Conservation (phyloP, 441 rosid genomes). For the Omphalea diandra region DNA sequence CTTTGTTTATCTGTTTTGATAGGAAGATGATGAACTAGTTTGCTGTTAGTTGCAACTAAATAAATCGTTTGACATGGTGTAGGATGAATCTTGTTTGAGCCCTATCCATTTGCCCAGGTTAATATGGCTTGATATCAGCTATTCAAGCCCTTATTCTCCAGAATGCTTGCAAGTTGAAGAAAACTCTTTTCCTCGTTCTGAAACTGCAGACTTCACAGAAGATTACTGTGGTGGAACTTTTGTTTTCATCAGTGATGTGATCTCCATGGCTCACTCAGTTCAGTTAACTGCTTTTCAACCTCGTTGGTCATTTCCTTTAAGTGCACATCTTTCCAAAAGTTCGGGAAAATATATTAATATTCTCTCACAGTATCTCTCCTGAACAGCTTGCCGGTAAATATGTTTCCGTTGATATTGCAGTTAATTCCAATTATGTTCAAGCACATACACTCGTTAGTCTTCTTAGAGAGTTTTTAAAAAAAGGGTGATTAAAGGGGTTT, state of each 20-base stretch:
- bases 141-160: conserved; percentile 41
- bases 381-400: conserved; percentile 79
- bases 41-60: conserved; percentile 7
- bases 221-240: conserved; percentile 61
- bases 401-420: not conserved
- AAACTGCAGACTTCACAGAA: conserved; percentile 23
- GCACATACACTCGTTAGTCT: not conserved
- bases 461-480: not conserved
- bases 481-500: not conserved
- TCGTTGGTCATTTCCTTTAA: conserved; percentile 40
- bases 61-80: conserved; percentile 14
- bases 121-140: conserved; percentile 73
- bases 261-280: conserved; percentile 60
- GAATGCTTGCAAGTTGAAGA: conserved; percentile 42
- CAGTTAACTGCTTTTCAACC: conserved; percentile 60
- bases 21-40: conserved; percentile 9
- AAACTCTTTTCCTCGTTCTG: conserved; percentile 27
- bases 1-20: conserved; percentile 11
- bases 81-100: conserved; percentile 72
- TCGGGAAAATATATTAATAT: conserved; percentile 53
- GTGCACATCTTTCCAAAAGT: conserved; percentile 48
- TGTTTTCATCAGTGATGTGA: conserved; percentile 74
- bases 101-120: conserved; percentile 56
- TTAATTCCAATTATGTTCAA: not conserved
- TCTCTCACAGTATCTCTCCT: conserved; percentile 82